Evolutionary conservation across 352 stramenopile genomes (phyloP), one percentile per base, ranked within the genome.

Genomic region (Blastocystis sp.): DNA sequence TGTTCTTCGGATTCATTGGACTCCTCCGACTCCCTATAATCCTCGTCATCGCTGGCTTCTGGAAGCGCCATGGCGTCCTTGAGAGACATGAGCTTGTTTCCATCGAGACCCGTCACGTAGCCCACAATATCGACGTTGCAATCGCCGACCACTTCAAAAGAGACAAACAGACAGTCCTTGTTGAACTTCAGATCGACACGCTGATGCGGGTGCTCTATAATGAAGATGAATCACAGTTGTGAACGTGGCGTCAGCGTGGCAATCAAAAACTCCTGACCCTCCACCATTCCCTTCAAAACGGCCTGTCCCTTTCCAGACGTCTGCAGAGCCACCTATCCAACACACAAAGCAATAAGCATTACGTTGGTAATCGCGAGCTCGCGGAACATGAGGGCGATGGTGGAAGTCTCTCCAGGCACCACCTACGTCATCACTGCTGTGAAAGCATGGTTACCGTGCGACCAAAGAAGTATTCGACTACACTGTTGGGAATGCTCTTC

Each of bases 241-340:
- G 1, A 48, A 82, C 74, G 24, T 17, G 74, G 40, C 11, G 74
- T 68, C 43, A 82, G 28, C 7, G 48, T 68, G 14, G 74, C 74
- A n/a, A 82, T 82, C 1, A 21, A 21, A 82, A 82, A 82, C 74
- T 82, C 74, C 74, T 82, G 74, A 21, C 74, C 74, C 21, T 82
- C 59, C 74, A 82, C 52, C 7, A 82, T 82, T 82, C 74, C 74
- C 74, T 82, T 82, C 57, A 82, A 34, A 48, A 62, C 10, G 9
- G 57, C 59, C n/a, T 43, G 3, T 40, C 54, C 57, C 28, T 69
- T 82, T 10, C 48, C 21, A n/a, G 48, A 7, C 68, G 11, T n/a
- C 4, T 63, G 28, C 19, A 69, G 52, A 6, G 74, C 74, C 7
- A 82, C 61, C 74, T 82, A 24, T 1, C 28, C 6, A n/a, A 69